phyloP scores from a whole-genome alignment of 176 grass and related monocot genomes.

The Oryza glaberrima region DNA sequence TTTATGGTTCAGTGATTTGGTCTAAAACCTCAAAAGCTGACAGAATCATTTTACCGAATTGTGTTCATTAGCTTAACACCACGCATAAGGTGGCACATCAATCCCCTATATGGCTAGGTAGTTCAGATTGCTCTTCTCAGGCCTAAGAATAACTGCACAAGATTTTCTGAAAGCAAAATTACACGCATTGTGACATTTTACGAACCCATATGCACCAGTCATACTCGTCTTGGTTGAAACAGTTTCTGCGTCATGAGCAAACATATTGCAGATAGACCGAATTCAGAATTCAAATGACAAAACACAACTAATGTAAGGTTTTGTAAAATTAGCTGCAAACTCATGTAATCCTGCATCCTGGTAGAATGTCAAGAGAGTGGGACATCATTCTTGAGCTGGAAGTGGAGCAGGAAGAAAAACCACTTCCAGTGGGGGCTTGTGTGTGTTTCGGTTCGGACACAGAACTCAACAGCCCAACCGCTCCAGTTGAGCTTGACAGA shows the following conservation, averaged over 20 bases:
- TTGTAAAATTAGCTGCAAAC: background rate
- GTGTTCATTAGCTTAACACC: constrained; percentile 21
- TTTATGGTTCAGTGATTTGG: constrained; percentile 2
- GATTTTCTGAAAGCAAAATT: background rate
- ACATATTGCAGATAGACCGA: background rate
- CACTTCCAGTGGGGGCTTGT: constrained; percentile 10
- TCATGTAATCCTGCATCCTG: background rate
- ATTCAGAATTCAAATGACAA: background rate
- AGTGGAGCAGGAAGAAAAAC: constrained; percentile 13
- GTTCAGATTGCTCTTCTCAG: background rate
- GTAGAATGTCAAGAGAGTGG: background rate
- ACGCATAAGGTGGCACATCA: constrained; percentile 11
- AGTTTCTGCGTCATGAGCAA: background rate
- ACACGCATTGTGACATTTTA: background rate
- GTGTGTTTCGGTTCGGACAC: constrained; percentile 15
- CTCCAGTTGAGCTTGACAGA: constrained; percentile 26
- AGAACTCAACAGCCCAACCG: constrained; percentile 46
- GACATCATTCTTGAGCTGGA: background rate
- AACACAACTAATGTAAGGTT: background rate
- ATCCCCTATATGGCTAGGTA: background rate
- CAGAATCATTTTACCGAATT: constrained; percentile 23
- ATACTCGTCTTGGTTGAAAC: background rate
- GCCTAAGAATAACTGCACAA: background rate
- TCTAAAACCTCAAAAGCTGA: constrained; percentile 32
- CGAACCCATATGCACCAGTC: background rate